A percentile compares a stretch with the other conserved stretches of the same genome.
Conservation (phyloP, 2,329 filamentous ascomycete species). For the Exophiala aquamarina region DNA sequence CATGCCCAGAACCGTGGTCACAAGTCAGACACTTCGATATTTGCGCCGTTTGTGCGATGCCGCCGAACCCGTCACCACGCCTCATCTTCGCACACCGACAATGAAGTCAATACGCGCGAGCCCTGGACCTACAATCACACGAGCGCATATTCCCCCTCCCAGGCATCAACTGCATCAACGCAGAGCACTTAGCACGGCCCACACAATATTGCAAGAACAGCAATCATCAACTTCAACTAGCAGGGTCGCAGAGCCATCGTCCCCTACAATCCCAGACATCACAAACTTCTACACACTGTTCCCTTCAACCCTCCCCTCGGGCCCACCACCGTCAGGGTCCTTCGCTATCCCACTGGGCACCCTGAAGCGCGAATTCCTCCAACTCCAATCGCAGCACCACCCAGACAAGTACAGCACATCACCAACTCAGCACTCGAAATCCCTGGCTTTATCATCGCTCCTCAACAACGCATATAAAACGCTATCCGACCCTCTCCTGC, state of each 20-base stretch:
- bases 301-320: constrained; percentile 71
- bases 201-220: not conserved
- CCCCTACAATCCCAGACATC: constrained; percentile 19
- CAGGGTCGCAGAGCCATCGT: not conserved
- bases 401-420: constrained; percentile 50
- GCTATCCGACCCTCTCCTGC: constrained; percentile 70
- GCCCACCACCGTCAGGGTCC: constrained; percentile 73
- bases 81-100: not conserved
- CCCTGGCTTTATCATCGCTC: constrained; percentile 74
- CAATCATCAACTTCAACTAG: not conserved
- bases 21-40: constrained; percentile 19
- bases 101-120: not conserved
- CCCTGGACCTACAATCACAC: not conserved
- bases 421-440: constrained; percentile 52
- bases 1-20: constrained; percentile 17
- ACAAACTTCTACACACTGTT: constrained; percentile 83
- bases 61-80: constrained; percentile 1
- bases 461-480: constrained; percentile 95
- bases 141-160: too few species aligned
- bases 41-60: constrained; percentile 17
- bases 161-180: not conserved
- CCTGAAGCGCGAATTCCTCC: constrained; percentile 82
- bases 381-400: constrained; percentile 64
- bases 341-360: constrained; percentile 71
- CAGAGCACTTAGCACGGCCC: constrained; percentile 12